These are phyloP conservation scores for Myxozyma neotropica DNA, from an alignment of 805 yeast species.

Conservation along the genomic window DNA sequence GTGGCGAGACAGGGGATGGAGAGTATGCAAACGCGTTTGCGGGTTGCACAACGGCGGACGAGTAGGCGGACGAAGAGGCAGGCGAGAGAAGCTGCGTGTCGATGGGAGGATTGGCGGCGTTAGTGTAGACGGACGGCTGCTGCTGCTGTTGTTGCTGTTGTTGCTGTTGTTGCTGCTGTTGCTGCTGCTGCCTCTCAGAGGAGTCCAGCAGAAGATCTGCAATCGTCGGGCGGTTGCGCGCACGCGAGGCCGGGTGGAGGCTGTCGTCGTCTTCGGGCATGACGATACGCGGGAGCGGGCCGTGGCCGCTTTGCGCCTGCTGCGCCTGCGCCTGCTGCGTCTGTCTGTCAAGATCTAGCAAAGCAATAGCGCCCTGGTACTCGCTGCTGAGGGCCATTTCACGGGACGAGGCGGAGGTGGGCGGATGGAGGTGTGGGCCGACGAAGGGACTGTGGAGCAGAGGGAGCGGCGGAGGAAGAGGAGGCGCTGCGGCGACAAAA, in stretches of 20 bases:
- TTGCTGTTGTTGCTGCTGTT: slow-evolving; percentile 14
- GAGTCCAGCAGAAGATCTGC: slow-evolving; percentile 31
- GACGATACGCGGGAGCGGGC: slow-evolving; percentile 32
- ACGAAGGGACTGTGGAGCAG: neutral
- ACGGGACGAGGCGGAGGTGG: neutral
- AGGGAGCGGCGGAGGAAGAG: neutral
- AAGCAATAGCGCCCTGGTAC: slow-evolving; percentile 37
- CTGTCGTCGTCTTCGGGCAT: slow-evolving; percentile 23
- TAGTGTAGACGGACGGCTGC: slow-evolving; percentile 20
- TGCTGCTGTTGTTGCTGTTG: slow-evolving; percentile 20
- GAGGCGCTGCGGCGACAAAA: neutral
- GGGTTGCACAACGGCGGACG: slow-evolving; percentile 18
- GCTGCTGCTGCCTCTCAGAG: slow-evolving; percentile 12
- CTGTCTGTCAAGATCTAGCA: slow-evolving; percentile 35
- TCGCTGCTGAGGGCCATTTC: slow-evolving; percentile 30
- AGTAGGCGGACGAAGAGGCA: slow-evolving; percentile 6
- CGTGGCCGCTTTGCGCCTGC: slow-evolving; percentile 16
- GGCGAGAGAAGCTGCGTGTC: slow-evolving; percentile 34
- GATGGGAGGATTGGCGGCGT: slow-evolving; percentile 32
- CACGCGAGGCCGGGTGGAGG: slow-evolving; percentile 1
- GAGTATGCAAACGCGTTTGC: slow-evolving; percentile 21
- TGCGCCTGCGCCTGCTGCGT: slow-evolving; percentile 6
- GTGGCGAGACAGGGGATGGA: slow-evolving; percentile 20
- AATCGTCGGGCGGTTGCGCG: slow-evolving; percentile 28
- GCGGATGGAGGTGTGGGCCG: neutral